Evolutionary conservation across 106 monocot species (phyloP).

Genomic region (Gastrodia elata): DNA sequence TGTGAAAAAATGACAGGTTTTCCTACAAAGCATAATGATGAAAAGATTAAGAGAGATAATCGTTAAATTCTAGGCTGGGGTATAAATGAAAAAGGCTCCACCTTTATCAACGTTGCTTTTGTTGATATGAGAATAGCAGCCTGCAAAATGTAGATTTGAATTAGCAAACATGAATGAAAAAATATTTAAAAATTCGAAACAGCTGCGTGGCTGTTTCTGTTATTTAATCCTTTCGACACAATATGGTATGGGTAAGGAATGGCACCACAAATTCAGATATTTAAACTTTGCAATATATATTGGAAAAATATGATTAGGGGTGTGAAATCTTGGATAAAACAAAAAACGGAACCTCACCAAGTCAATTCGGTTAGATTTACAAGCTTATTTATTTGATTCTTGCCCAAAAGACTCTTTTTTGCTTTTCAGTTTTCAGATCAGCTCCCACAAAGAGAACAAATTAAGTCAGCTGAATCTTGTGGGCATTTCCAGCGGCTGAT

Average conservation of each 20-base stretch:
- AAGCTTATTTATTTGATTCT: too few species aligned
- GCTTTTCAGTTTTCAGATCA: too few species aligned
- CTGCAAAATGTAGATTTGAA: conserved; percentile 27
- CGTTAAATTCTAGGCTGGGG: background rate
- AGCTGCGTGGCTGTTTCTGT: background rate
- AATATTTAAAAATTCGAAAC: background rate
- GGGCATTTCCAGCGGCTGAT: too few species aligned
- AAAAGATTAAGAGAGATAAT: background rate
- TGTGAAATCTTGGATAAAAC: too few species aligned
- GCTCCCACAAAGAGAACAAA: too few species aligned
- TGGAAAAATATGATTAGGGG: background rate
- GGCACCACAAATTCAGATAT: background rate
- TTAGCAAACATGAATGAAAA: background rate
- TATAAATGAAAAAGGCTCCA: conserved; percentile 14
- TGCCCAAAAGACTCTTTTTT: too few species aligned
- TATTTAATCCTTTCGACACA: background rate
- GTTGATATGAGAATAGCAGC: conserved; percentile 66
- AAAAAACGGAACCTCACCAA: too few species aligned
- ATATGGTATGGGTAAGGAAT: background rate
- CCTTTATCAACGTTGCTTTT: conserved; percentile 35
- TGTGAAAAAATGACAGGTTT: conserved; percentile 58
- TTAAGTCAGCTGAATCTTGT: too few species aligned
- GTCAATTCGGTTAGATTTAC: too few species aligned
- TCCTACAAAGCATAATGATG: conserved; percentile 25
- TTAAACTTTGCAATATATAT: background rate